Conservation (phyloP, 768 basidiomycete genomes). For the Phylloporus rhodoxanthus region DNA sequence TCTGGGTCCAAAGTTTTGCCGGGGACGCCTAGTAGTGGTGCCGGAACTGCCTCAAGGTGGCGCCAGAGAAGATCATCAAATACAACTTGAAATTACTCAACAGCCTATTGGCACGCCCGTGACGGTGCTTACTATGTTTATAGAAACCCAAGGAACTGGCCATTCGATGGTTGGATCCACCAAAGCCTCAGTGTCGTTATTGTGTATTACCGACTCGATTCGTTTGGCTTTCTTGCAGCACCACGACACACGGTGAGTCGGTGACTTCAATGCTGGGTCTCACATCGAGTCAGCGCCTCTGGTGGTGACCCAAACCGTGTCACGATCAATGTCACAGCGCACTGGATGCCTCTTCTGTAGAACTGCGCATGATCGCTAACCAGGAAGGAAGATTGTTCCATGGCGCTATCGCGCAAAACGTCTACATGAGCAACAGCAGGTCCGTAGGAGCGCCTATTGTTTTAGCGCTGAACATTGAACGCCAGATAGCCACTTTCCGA, state of each 20-base stretch:
- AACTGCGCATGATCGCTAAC: slow-evolving; percentile 51
- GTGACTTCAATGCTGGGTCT: slow-evolving; percentile 51
- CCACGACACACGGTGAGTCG: slow-evolving; percentile 42
- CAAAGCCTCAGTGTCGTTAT: slow-evolving; percentile 58
- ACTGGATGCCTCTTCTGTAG: slow-evolving; percentile 54
- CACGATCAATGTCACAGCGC: slow-evolving; percentile 55
- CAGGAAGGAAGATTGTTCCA: slow-evolving; percentile 39
- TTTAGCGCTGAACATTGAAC: not conserved
- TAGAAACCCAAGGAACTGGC: slow-evolving; percentile 62
- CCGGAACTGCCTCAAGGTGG: too few species aligned
- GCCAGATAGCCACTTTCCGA: slow-evolving; percentile 38
- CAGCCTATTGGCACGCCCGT: slow-evolving; percentile 16
- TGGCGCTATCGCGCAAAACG: slow-evolving; percentile 57
- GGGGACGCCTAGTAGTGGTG: too few species aligned
- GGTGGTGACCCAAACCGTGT: slow-evolving; percentile 36
- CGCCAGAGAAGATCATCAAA: too few species aligned
- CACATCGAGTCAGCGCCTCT: slow-evolving; percentile 32
- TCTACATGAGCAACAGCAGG: slow-evolving; percentile 49
- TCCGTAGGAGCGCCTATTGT: slow-evolving; percentile 21
- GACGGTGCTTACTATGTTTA: slow-evolving; percentile 37
- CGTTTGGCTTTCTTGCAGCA: slow-evolving; percentile 56
- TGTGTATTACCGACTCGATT: slow-evolving; percentile 55
- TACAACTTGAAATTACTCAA: slow-evolving; percentile 10
- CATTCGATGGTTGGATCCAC: slow-evolving; percentile 60
- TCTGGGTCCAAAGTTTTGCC: not conserved